These are phyloP conservation scores for Punica granatum DNA, from an alignment of 345 rosid genomes.

Conservation along the genomic window DNA sequence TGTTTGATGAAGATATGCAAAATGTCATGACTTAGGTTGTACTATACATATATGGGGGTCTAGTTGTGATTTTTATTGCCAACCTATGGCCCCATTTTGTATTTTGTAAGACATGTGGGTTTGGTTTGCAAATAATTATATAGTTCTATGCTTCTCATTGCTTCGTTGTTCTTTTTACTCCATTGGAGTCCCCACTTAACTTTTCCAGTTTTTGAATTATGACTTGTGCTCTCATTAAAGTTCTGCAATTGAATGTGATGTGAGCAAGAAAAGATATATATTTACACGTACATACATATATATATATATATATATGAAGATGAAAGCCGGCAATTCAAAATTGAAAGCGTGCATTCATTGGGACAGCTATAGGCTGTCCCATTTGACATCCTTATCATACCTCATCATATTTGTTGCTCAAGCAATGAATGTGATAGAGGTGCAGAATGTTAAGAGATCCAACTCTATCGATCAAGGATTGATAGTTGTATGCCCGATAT, in stretches of 20 bases:
- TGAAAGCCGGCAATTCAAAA: not conserved
- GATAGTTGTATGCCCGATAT: too few species aligned
- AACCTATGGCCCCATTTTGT: not conserved
- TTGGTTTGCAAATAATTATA: not conserved
- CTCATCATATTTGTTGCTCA: not conserved
- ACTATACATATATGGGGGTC: not conserved
- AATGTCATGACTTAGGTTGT: not conserved
- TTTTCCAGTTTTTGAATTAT: not conserved
- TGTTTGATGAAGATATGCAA: not conserved
- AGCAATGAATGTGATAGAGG: too few species aligned
- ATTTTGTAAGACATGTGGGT: not conserved
- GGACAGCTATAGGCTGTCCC: not conserved
- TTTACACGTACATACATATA: not conserved
- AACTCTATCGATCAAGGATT: too few species aligned
- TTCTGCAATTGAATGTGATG: not conserved
- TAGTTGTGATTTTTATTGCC: not conserved
- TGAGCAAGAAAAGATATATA: not conserved
- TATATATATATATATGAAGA: not conserved
- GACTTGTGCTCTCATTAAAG: not conserved
- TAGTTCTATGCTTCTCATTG: not conserved
- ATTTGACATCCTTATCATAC: not conserved
- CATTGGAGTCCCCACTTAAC: not conserved
- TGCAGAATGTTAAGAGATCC: too few species aligned
- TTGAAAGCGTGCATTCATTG: conserved; percentile 1
- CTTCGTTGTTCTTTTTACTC: not conserved